Base-by-base conservation (phyloP, 306 rosid species). In the Astragalus glycyphyllos region DNA sequence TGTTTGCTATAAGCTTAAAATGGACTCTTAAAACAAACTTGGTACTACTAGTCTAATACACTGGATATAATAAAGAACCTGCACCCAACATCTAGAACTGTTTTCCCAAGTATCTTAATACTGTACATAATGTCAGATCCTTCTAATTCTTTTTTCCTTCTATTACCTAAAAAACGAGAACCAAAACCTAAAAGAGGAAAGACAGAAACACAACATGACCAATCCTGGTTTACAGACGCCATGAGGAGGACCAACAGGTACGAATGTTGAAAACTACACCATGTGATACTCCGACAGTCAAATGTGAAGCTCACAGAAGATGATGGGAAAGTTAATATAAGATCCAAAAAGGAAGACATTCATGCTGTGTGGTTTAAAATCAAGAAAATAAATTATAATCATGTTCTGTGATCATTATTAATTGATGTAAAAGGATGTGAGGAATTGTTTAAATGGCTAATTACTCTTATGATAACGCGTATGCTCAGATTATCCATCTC, bases 101-200 rank as follows among this genome's bases (percentile, higher is more conserved):
- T 61, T 40, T 40, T 16, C 16, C 68, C 68, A 61, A 42, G 17
- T 17, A 44, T 61, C 15, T 17, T 61, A 40, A 34, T 41, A 41
- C 35, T 16, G 17, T 11, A 61, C 35, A 35, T 41, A 20, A 16
- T 61, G 31, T 17, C 35, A 61, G 49, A 38, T 31, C 49, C 32
- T 60, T 34, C 29, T 35, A 58, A 35, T 35, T 58, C 2, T 35
- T 35, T 15, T 9, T 16, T 9, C 67, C 34, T 60, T 60, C 49
- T n/a, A 38, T 60, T 60, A 60, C 49, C 14, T 13, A 59, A 59
- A 58, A 12, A 37, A 13, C 1, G 10, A 31, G 16, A 60, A 60
- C 31, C 10, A 60, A 60, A 38, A 38, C 46, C 45, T 2, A 8
- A 37, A 13, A 59, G n/a, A 11, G 15, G 7, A 59, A 59, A 59